Evolutionary conservation across 306 rosid species (phyloP).

Genomic region (Quercus glauca): DNA sequence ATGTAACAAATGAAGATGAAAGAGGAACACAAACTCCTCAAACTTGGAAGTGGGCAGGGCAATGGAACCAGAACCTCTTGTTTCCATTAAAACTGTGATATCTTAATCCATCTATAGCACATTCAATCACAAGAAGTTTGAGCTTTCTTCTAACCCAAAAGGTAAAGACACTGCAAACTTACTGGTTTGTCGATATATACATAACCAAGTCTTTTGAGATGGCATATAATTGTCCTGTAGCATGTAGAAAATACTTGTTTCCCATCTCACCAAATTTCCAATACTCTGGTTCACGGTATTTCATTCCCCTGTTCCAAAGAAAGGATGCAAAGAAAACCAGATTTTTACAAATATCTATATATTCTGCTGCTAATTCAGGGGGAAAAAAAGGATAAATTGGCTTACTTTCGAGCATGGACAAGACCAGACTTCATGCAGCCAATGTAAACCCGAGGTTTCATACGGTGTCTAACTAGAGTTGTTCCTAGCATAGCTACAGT

Average conservation of each 20-base stretch:
- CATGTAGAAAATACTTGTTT: slow-evolving; percentile 88
- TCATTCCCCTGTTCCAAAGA: slow-evolving; percentile 66
- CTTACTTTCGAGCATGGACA: slow-evolving; percentile 84
- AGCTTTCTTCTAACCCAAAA: not conserved
- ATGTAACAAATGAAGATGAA: not conserved
- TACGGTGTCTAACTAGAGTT: slow-evolving; percentile 51
- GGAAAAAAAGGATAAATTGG: not conserved
- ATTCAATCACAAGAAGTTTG: not conserved
- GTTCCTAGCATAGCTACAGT: slow-evolving; percentile 67
- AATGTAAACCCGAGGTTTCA: slow-evolving; percentile 65
- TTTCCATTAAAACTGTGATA: not conserved
- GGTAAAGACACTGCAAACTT: slow-evolving; percentile 29
- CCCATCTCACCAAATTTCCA: slow-evolving; percentile 90
- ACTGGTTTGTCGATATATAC: slow-evolving; percentile 73
- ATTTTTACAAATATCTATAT: not conserved
- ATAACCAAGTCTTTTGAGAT: slow-evolving; percentile 81
- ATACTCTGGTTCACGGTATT: slow-evolving; percentile 86
- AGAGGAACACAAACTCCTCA: slow-evolving; percentile 1
- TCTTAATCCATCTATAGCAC: not conserved
- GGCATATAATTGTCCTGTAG: slow-evolving; percentile 87
- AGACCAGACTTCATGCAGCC: slow-evolving; percentile 99
- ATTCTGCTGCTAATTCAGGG: not conserved
- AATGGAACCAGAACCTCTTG: not conserved
- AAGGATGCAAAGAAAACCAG: slow-evolving; percentile 22
- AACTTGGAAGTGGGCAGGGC: slow-evolving; percentile 1